A percentile compares a stretch with the other conserved stretches of the same genome.
Conservation (phyloP, 2,329 filamentous ascomycete genomes). For the Didymella pinodella region DNA sequence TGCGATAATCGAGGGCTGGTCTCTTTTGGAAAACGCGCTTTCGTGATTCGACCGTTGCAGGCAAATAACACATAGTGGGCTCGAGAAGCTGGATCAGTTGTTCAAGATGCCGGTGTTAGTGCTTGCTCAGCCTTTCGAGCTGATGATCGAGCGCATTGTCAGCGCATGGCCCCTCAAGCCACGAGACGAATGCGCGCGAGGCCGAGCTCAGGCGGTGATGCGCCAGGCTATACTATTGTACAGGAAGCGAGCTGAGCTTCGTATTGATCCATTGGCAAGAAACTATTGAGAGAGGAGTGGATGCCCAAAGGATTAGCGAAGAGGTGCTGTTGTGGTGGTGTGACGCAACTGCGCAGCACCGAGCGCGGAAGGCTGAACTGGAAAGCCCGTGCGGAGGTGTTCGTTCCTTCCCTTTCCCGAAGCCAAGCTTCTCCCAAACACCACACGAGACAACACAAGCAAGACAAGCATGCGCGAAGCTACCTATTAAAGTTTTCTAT, state of each 20-base stretch:
- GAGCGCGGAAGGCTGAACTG: not conserved
- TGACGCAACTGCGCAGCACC: not conserved
- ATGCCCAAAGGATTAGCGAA: not conserved
- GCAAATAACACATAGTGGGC: not conserved
- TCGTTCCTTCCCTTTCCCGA: constrained; percentile 6
- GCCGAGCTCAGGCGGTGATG: no score
- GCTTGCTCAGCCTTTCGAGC: not conserved
- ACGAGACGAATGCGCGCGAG: not conserved
- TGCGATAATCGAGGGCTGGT: not conserved
- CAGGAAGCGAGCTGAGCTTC: not conserved
- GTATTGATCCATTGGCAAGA: not conserved
- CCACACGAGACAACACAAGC: constrained; percentile 20
- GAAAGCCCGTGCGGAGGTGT: not conserved
- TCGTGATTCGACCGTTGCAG: not conserved
- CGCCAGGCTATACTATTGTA: no score
- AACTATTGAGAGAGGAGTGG: not conserved
- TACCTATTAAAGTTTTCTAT: not conserved
- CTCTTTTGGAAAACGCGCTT: not conserved
- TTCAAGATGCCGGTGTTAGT: not conserved
- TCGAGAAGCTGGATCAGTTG: not conserved
- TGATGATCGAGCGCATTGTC: not conserved
- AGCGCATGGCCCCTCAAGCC: constrained; percentile 8
- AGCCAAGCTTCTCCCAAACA: constrained; percentile 18
- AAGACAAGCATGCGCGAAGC: constrained; percentile 21
- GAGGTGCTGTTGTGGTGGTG: not conserved